Evolutionary conservation across 2,329 filamentous ascomycete species (phyloP), one percentile per base, ranked within the genome.

Genomic region (Tolypocladium nubicola): DNA sequence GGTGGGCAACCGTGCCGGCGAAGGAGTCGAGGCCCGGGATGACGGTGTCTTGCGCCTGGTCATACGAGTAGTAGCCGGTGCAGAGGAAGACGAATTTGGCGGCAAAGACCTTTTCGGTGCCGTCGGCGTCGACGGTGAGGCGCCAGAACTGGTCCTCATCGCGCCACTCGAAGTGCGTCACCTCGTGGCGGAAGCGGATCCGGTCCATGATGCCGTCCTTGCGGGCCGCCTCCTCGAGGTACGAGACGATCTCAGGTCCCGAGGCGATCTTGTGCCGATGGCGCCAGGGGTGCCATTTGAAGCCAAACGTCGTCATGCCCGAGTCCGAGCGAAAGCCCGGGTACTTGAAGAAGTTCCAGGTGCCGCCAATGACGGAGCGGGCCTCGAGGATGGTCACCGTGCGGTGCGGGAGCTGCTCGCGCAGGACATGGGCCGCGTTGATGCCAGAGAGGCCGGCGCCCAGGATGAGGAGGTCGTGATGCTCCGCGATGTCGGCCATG

Each of bases 261-360:
- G 75, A 72, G 1, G 79, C 81, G 64, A 87, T 81, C 55, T 76
- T 73, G 45, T 67, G 61, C 14, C 73, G 67, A 47, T 82, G 75
- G 10, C 73, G 75, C 88, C 88, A 93, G 3, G 86, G 86, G 56
- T 86, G 78, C 84, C 88, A 94, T 1, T 79, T 68, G 60, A 92
- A 87, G 52, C 83, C 82, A 58, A 86, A 87, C 0, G 81, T 75
- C 56, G 76, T 78, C 62, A 87, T 77, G 63, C 80, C 76, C 1
- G 83, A 86, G 66, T 88, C 85, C 45, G 83, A 86, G 41, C 85
- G 82, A 58, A 91, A 82, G 41, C 88, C 86, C 0, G 88, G 88
- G 66, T 90, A 92, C 50, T 80, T 83, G 76, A 90, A 93, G 57
- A 90, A 80, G 63, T 82, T 82, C 89, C 89, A 93, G 16, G 89